Conservation (phyloP, 2,329 filamentous ascomycete species). For the Teratosphaeriaceae sp. region DNA sequence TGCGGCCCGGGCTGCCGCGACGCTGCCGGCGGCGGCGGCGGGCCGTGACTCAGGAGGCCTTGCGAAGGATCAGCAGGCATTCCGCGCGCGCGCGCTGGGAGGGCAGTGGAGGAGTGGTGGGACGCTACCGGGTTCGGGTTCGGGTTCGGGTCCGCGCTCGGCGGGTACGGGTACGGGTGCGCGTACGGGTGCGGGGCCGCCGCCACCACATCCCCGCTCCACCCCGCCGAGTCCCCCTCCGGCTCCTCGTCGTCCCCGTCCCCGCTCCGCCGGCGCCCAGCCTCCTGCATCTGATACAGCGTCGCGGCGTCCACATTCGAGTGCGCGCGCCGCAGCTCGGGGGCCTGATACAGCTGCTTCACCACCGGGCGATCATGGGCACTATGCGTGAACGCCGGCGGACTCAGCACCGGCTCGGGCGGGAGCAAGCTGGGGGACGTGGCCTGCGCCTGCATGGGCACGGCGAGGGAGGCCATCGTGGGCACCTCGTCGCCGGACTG, state of each 20-base stretch:
- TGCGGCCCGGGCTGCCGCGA: no score
- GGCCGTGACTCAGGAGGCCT: conserved; percentile 15
- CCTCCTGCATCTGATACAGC: conserved; percentile 69
- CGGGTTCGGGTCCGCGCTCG: no score
- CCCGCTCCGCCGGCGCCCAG: conserved; percentile 35
- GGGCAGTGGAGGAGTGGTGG: no score
- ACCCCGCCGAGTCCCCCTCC: no score
- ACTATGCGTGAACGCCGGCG: conserved; percentile 72
- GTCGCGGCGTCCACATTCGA: conserved; percentile 79
- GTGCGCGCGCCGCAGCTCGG: conserved; percentile 72
- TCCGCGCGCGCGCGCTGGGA: conserved; percentile 27
- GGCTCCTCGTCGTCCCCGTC: no score
- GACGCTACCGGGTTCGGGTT: conserved; percentile 13
- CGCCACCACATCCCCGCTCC: conserved; percentile 11
- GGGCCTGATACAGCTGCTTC: conserved; percentile 64
- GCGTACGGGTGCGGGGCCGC: no score
- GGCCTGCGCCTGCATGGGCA: conserved; percentile 41
- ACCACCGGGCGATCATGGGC: conserved; percentile 64
- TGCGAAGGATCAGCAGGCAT: conserved; percentile 31
- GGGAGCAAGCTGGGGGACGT: conserved; percentile 33
- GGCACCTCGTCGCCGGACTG: conserved; percentile 52
- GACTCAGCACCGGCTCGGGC: conserved; percentile 68
- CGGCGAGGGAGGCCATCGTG: conserved; percentile 38
- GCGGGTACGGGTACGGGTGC: no score
- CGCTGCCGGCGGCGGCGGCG: no score